Conservation (phyloP, 73 alveolate species). For the Halteria grandinella region DNA sequence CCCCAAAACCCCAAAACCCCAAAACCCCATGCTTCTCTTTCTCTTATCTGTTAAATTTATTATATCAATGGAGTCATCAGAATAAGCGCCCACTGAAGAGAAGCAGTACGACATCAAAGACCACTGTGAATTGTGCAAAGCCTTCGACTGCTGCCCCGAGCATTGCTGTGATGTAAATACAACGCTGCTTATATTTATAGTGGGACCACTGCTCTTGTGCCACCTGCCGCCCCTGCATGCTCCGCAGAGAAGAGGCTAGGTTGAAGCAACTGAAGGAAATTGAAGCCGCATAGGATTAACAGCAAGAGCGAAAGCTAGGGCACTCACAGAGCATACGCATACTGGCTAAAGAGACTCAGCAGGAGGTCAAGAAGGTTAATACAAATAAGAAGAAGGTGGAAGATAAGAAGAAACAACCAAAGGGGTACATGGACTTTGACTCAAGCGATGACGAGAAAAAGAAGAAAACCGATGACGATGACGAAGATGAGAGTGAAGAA, state of each 20-base stretch:
- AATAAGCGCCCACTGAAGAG: too few species aligned
- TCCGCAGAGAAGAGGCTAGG: neutral
- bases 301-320: neutral
- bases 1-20: too few species aligned
- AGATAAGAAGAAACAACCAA: too few species aligned
- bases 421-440: too few species aligned
- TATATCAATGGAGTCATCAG: slow-evolving; percentile 23
- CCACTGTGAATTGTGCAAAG: slow-evolving; percentile 20
- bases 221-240: neutral
- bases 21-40: too few species aligned
- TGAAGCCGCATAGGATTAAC: neutral
- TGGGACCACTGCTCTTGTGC: slow-evolving; percentile 30
- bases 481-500: neutral
- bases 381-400: slow-evolving; percentile 18
- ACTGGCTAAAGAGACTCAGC: neutral
- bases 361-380: slow-evolving; percentile 21
- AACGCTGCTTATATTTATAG: neutral
- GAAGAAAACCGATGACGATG: neutral
- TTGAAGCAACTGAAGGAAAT: neutral
- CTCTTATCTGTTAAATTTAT: too few species aligned
- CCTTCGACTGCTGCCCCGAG: slow-evolving; percentile 46
- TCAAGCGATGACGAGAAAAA: too few species aligned
- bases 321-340: too few species aligned
- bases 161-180: slow-evolving; percentile 41
- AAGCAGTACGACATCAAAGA: slow-evolving; percentile 6